phyloP scores from a whole-genome alignment of 2,329 filamentous ascomycete genomes.

The Uncinocarpus reesii region DNA sequence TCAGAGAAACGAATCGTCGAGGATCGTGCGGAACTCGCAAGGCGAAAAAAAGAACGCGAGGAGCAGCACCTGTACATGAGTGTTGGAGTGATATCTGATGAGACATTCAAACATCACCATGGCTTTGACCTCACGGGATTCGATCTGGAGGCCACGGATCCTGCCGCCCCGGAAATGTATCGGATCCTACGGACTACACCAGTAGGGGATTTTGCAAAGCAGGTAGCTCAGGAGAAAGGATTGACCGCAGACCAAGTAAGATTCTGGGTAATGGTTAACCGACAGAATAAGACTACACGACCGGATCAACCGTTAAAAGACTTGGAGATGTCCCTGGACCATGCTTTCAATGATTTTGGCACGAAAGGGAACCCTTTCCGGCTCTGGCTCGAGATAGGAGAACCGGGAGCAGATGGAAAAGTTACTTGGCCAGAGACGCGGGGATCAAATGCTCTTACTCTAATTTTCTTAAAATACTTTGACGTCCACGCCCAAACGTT shows the following conservation, averaged over 20 bases:
- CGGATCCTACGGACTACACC: slow-evolving; percentile 65
- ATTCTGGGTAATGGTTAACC: slow-evolving; percentile 95
- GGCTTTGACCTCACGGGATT: slow-evolving; percentile 72
- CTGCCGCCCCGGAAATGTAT: slow-evolving; percentile 61
- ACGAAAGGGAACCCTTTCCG: slow-evolving; percentile 56
- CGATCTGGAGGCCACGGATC: slow-evolving; percentile 52
- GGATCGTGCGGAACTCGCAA: slow-evolving; percentile 65
- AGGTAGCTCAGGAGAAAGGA: slow-evolving; percentile 59
- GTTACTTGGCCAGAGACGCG: slow-evolving; percentile 52
- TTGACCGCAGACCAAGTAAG: slow-evolving; percentile 61
- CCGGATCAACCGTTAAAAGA: slow-evolving; percentile 82
- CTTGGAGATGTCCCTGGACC: slow-evolving; percentile 63
- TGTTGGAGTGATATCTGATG: slow-evolving; percentile 68
- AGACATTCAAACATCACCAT: slow-evolving; percentile 69
- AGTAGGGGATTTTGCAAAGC: slow-evolving; percentile 61
- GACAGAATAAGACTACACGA: slow-evolving; percentile 91
- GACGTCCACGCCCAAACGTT: slow-evolving; percentile 66
- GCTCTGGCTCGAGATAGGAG: slow-evolving; percentile 74
- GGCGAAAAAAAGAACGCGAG: slow-evolving; percentile 74
- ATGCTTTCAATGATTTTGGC: slow-evolving; percentile 58
- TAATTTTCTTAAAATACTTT: slow-evolving; percentile 90
- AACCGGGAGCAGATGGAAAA: slow-evolving; percentile 59
- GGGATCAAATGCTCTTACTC: slow-evolving; percentile 47
- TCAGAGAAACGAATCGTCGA: slow-evolving; percentile 65
- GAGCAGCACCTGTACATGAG: slow-evolving; percentile 90